Conservation (phyloP, 2,329 filamentous ascomycete species). For the Diaporthe nobilis region DNA sequence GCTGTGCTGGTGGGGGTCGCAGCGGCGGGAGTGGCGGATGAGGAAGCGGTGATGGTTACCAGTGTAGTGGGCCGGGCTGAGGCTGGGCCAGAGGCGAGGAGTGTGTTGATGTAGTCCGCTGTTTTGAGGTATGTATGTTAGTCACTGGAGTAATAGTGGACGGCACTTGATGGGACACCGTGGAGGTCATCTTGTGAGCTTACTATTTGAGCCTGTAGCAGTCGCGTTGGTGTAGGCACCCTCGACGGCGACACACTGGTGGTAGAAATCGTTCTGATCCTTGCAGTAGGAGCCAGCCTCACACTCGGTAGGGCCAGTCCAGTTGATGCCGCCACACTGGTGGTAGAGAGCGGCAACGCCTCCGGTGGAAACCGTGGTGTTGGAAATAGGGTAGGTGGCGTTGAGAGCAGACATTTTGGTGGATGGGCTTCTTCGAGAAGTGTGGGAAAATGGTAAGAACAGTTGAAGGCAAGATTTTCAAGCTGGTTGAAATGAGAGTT, state of each 20-base stretch:
- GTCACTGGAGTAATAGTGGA: too few species aligned
- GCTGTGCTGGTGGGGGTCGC: neutral
- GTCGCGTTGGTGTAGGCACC: neutral
- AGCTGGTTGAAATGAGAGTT: conserved; percentile 4
- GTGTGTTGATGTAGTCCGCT: conserved; percentile 20
- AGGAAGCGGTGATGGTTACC: conserved; percentile 12
- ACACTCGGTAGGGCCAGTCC: neutral
- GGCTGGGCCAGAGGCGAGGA: neutral
- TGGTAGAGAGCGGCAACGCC: conserved; percentile 9
- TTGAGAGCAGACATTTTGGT: conserved; percentile 15
- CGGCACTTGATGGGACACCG: too few species aligned
- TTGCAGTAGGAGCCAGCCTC: conserved; percentile 19
- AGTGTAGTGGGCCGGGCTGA: conserved; percentile 13
- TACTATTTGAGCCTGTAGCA: conserved; percentile 10
- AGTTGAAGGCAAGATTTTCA: neutral
- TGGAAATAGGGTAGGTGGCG: conserved; percentile 5
- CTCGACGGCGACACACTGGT: conserved; percentile 4
- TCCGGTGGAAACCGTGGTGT: conserved; percentile 10
- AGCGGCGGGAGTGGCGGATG: neutral
- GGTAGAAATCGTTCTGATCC: neutral
- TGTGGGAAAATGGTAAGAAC: neutral
- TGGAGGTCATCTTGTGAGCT: neutral
- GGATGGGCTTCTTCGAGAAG: neutral
- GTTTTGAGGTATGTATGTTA: neutral
- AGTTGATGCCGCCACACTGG: conserved; percentile 11